Base-by-base conservation (phyloP, 371 early-diverging fungal genomes). In the Apophysomyces variabilis region DNA sequence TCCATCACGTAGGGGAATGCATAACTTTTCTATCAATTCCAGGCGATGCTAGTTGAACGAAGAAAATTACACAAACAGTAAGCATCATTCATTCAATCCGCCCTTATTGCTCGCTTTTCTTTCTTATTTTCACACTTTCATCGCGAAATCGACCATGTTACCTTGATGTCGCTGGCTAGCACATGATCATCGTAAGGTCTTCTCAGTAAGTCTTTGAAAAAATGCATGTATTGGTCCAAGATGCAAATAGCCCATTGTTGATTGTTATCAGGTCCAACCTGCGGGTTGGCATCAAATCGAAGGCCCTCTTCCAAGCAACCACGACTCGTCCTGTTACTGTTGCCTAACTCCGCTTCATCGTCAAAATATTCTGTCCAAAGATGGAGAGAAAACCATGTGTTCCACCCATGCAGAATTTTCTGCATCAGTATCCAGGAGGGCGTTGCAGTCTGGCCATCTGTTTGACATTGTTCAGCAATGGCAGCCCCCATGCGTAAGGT, bases 231-330 rank as follows among this genome's bases (percentile, higher is more conserved):
- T 7, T 54, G 62, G n/a, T 68, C 64, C 12, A 59, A 38, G 0
- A 61, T 69, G n/a, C 47, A 38, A 6, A 68, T 39, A 7, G 72
- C 72, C 72, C 72, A 72, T 26, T 59, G 59, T 11, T 66, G 68
- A 32, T 58, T 46, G 1, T 37, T 47, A 45, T 45, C 46, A 38
- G 38, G 39, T 36, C 32, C 36, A 44, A 26, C 21, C 18, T 26
- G 63, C 36, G 21, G 26, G 16, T 41, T 36, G 7, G 9, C 38
- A 14, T 35, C 37, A 32, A 38, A 47, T 11, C 13, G 7, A 32
- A 38, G 32, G 6, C 21, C 35, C 18, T 45, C 16, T 18, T 61
- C 26, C 18, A 16, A 12, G 32, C 38, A 32, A 50, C 61, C 50
- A 32, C 61, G 46, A 60, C 32, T 61, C 65, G 46, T 62, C 61